Evolutionary conservation across 345 rosid species (phyloP), one percentile per base, ranked within the genome.

Genomic region (Arabidopsis thaliana): DNA sequence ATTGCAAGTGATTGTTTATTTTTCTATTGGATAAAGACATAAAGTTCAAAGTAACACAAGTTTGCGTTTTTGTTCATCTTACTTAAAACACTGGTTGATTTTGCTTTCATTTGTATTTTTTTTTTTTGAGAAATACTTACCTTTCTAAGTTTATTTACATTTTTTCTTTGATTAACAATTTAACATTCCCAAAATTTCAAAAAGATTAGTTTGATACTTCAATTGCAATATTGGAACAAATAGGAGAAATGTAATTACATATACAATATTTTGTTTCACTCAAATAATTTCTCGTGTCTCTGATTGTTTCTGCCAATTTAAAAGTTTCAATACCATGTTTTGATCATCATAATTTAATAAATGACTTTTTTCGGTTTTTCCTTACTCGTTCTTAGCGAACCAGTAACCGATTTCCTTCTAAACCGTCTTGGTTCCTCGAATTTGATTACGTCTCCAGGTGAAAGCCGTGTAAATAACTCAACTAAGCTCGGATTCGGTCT

Each of bases 21-120:
- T 41, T 42, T 42, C 25, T 33, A 34, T 41, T 75, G 74, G 22
- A 59, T 74, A 48, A 25, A 25, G 49, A 53, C 16, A 38, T 58
- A 49, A 61, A 50, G 36, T 48, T 57, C 23, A 49, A 58, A 48
- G 66, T 22, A 66, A 58, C 59, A 74, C 1, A 74, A 58, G 52
- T 58, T 57, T 30, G 11, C 3, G 41, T 25, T 56, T 66, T 67
- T 58, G 14, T 36, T 65, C 40, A 25, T 56, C n/a, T 65, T 23
- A 67, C 30, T 30, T 59, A 40, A 59, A 3, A 67, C 53, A 59
- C 5, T 38, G 38, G 67, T 46, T 46, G 32, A 8, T 68, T 75
- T 68, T 60, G 69, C 11, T 76, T 51, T 34, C n/a, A 7, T 30
- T 60, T 76, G 37, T 62, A 8, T 61, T 20, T 41, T 4, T 41